A percentile compares a stretch with the other conserved stretches of the same genome.
Evolutionary conservation across 192 early-diverging fungal species (phyloP).

Genomic region (Coemansia sp.): DNA sequence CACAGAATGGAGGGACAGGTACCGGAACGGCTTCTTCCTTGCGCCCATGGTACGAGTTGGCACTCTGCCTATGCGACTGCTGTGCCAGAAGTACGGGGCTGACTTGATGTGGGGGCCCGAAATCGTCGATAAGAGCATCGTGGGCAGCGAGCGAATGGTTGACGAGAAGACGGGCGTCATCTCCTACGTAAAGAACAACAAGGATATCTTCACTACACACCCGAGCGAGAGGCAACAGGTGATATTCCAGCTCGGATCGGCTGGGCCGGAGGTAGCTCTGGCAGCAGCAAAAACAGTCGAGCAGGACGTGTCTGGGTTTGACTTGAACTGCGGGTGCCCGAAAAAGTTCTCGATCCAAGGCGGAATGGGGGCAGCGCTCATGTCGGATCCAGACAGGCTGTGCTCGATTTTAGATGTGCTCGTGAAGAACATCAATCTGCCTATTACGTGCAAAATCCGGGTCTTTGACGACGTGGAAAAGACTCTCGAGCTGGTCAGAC

Average conservation of each 20-base stretch:
- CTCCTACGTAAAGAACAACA: constrained; percentile 67
- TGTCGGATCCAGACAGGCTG: constrained; percentile 80
- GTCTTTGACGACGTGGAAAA: constrained; percentile 71
- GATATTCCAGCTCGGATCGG: constrained; percentile 92
- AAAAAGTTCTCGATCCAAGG: constrained; percentile 91
- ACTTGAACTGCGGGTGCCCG: constrained; percentile 98
- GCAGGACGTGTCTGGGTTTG: constrained; percentile 85
- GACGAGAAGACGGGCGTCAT: constrained; percentile 73
- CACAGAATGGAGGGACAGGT: constrained; percentile 21
- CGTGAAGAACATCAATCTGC: constrained; percentile 69
- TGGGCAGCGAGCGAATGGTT: constrained; percentile 66
- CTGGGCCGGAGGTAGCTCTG: constrained; percentile 80
- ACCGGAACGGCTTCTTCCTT: constrained; percentile 65
- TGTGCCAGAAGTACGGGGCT: constrained; percentile 88
- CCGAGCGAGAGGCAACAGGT: constrained; percentile 71
- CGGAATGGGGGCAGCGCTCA: constrained; percentile 91
- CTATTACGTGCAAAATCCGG: constrained; percentile 88
- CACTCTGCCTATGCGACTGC: constrained; percentile 82
- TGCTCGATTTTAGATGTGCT: constrained; percentile 71
- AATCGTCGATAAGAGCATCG: constrained; percentile 83
- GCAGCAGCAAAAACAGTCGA: constrained; percentile 82
- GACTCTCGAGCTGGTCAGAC: constrained; percentile 76
- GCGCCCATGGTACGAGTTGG: constrained; percentile 98
- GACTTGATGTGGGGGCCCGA: constrained; percentile 91
- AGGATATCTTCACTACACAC: constrained; percentile 71